Evolutionary conservation across 352 stramenopile genomes (phyloP).

Genomic region (Phytopythium mirpurense): DNA sequence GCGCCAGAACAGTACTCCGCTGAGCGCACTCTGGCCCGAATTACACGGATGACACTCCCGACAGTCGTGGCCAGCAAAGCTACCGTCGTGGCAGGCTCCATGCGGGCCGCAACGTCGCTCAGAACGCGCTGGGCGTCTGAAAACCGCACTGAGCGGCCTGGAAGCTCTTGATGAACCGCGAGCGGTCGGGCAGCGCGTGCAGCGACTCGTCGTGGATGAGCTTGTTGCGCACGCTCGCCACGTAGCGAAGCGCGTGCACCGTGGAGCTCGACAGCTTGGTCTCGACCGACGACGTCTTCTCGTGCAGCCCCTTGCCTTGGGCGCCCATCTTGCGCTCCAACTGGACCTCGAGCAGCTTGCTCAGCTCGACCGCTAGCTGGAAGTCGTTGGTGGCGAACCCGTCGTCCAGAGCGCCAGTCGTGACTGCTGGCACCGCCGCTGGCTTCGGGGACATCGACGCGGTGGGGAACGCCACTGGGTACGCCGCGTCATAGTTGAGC

Average conservation of each 20-base stretch:
- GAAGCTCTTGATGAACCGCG: constrained; percentile 59
- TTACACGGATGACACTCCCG: too few species aligned
- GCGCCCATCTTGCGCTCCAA: constrained; percentile 64
- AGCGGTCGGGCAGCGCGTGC: constrained; percentile 44
- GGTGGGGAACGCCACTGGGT: too few species aligned
- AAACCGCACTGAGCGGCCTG: constrained; percentile 46
- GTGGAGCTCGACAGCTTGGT: constrained; percentile 36
- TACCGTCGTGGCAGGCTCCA: too few species aligned
- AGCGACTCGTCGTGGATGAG: constrained; percentile 77
- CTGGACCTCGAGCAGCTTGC: constrained; percentile 73
- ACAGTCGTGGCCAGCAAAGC: too few species aligned
- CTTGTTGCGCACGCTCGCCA: constrained; percentile 76
- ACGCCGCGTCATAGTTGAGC: too few species aligned
- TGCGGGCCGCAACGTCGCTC: too few species aligned
- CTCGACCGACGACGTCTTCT: constrained; percentile 55
- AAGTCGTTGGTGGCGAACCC: constrained; percentile 47
- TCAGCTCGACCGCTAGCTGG: constrained; percentile 78
- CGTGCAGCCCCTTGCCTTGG: constrained; percentile 64
- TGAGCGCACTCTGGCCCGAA: too few species aligned
- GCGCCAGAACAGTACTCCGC: too few species aligned
- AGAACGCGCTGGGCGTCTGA: constrained; percentile 56
- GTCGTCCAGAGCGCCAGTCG: too few species aligned
- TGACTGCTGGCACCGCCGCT: too few species aligned
- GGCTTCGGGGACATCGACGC: too few species aligned
- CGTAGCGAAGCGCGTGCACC: constrained; percentile 61